These are phyloP conservation scores for Ochetophila trinervis DNA, from an alignment of 306 rosid genomes.

Conservation along the genomic window DNA sequence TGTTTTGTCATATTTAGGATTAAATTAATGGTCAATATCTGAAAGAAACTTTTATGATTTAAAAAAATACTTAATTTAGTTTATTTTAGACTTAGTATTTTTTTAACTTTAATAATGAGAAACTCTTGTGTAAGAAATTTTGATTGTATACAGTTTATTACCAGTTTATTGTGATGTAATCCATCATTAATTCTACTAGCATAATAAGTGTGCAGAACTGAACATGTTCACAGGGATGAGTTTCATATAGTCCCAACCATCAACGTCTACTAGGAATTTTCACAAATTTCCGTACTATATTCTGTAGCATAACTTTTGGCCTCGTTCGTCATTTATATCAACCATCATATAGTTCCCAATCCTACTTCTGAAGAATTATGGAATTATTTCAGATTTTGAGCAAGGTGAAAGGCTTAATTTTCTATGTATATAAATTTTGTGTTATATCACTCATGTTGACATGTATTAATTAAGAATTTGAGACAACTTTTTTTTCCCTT, in stretches of 20 bases:
- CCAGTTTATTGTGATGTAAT: background rate
- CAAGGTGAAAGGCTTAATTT: no score
- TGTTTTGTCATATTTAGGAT: background rate
- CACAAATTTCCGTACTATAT: background rate
- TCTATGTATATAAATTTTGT: no score
- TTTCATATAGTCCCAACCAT: background rate
- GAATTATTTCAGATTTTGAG: no score
- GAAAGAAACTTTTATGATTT: background rate
- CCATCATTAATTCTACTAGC: background rate
- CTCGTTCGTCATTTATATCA: no score
- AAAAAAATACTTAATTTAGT: constrained; percentile 5
- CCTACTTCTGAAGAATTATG: no score
- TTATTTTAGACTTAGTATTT: background rate
- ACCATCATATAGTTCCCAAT: no score
- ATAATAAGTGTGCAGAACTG: background rate
- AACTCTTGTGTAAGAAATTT: background rate
- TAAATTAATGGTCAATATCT: background rate
- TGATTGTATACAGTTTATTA: background rate
- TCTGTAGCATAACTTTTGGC: background rate
- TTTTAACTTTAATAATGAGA: background rate
- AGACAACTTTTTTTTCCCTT: no score
- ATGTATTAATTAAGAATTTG: no score
- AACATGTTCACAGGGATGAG: background rate
- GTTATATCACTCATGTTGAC: no score
- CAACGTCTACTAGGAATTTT: background rate